Base-by-base conservation (phyloP, 768 basidiomycete species). In the Amanita exitialis region DNA sequence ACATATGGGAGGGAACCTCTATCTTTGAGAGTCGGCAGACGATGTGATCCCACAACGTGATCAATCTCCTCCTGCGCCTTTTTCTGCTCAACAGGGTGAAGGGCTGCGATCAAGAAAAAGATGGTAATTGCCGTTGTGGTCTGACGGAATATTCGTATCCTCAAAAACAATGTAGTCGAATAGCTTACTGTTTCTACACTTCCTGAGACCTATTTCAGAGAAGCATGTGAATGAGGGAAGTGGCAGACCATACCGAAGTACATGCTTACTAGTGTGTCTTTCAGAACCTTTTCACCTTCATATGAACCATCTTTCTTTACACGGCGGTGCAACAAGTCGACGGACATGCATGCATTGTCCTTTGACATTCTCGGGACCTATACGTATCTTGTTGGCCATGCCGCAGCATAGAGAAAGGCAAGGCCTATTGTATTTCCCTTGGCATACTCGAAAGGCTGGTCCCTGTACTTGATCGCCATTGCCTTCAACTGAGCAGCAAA, bases 31-130 rank as follows among this genome's bases (percentile, higher is more conserved):
- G 6, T 35, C 6, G 57, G 57, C 15, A 55, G 30, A 6, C 57
- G 47, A 18, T 54, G 49, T 0, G 54, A 27, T 4, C 52, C 57
- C 13, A 58, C 42, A 18, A 55, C 52, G 2, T 13, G 8, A 42
- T 58, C 57, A 16, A 58, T 43, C 42, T 58, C 57, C n/a, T 43
- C 44, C 42, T 53, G 54, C 18, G 45, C 54, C n/a, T 36, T 36
- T 12, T 34, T 32, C 16, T 55, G 57, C 27, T 53, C 45, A 13
- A 47, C 34, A 16, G 49, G 57, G 21, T 55, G 52, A 18, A 46
- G 46, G 4, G 47, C 44, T 49, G 55, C 42, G 4, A 36, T 30
- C 3, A 57, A 27, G 7, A 57, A 23, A 27, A 54, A 53, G 12
- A 53, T 12, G 2, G 20, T 18, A 6, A 21, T 6, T 6, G 39